Evolutionary conservation across 768 basidiomycete genomes (phyloP), one percentile per base, ranked within the genome.

Genomic region (Aureoboletus auriporus): DNA sequence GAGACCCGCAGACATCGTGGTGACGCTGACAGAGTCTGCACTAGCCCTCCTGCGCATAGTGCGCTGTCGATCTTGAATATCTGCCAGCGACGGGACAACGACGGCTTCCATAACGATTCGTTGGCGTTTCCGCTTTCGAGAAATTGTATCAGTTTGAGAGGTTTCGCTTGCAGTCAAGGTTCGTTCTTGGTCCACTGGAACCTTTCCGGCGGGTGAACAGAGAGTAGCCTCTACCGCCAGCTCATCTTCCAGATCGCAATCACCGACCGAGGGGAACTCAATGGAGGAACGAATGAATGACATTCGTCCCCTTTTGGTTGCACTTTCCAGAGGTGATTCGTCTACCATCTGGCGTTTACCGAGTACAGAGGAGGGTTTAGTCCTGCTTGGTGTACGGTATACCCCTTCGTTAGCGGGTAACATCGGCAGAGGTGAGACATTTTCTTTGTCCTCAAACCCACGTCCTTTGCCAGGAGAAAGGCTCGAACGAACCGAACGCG

Each of bases 381-480:
- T 60, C 43, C 59, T 53, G 27, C 55, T 61, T 5, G 75, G 72
- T 5, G 61, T 62, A 36, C 64, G 53, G 1, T 69, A 71, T 40
- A 78, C 71, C 28, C 76, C 73, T 49, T 84, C 81, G 28, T 69
- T 52, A 17, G 77, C 69, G 33, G 76, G 68, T 40, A 68, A 62
- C 27, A 58, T 49, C 8, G 56, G 56, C 5, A 64, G 52, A 30
- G 79, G 81, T 0, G 76, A 76, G 29, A 64, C 49, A 57, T 88
- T 88, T 61, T 89, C 86, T 66, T 88, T 87, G 62, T 83, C 66
- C 1, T 58, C 60, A 7, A 57, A 55, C 13, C 59, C 63, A 52
- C 68, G 63, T 44, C 71, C 68, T 50, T 74, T 73, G 53, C 71
- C 72, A 17, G 68, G 62, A 17, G 72, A 70, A 28, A 64, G 54